Evolutionary conservation across 139 green algal species (phyloP).

Genomic region (Gonium pectorale): DNA sequence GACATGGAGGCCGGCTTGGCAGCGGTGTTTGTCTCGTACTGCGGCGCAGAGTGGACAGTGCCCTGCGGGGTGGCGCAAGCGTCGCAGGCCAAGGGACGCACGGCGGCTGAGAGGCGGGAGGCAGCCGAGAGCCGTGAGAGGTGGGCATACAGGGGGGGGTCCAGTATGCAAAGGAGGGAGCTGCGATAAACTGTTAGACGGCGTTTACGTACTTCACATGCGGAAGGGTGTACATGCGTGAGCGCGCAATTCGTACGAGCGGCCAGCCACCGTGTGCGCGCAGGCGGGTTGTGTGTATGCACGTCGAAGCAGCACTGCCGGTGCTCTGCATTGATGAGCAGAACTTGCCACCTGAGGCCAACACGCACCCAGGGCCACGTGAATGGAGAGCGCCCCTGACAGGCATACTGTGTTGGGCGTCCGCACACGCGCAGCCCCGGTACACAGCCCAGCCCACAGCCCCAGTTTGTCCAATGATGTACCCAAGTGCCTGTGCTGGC

Average conservation of each 20-base stretch:
- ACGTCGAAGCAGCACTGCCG: no score
- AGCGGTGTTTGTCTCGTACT: slow-evolving; percentile 1
- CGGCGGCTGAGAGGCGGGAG: no score
- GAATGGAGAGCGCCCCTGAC: not conserved
- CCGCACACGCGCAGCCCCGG: not conserved
- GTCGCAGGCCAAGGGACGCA: not conserved
- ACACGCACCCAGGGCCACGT: no score
- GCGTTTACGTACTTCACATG: no score
- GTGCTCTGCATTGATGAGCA: no score
- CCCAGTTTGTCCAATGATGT: not conserved
- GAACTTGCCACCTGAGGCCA: no score
- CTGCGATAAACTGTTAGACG: no score
- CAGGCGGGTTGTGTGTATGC: no score
- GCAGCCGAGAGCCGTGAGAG: no score
- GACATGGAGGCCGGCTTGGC: slow-evolving; percentile 5
- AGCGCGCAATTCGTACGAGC: not conserved
- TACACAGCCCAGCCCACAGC: not conserved
- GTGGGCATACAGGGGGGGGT: no score
- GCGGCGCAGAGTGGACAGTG: not conserved
- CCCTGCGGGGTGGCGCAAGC: not conserved
- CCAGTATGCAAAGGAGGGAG: no score
- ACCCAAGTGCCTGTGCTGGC: not conserved
- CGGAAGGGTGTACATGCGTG: not conserved
- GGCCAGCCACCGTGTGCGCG: no score
- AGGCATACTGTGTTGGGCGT: not conserved